Evolutionary conservation across 768 basidiomycete genomes (phyloP).

Genomic region (Melanogaster broomeanus): DNA sequence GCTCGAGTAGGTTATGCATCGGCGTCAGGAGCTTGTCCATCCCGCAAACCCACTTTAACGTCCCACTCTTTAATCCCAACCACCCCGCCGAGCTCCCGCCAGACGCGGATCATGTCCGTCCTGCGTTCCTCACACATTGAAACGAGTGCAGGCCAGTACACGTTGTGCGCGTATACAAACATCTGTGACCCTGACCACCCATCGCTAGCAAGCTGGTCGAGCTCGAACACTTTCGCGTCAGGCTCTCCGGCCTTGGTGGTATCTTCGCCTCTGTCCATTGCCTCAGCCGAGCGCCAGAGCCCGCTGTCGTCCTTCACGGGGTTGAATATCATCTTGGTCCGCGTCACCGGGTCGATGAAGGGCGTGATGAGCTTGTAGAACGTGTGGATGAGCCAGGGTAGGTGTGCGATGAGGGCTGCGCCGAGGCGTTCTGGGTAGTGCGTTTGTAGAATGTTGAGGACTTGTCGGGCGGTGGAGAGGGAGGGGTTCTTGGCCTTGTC

Average conservation of each 20-base stretch:
- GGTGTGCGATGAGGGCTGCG: slow-evolving; percentile 68
- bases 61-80: slow-evolving; percentile 82
- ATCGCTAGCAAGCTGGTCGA: slow-evolving; percentile 69
- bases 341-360: slow-evolving; percentile 83
- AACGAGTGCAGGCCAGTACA: slow-evolving; percentile 73
- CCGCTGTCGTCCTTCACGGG: slow-evolving; percentile 39
- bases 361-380: slow-evolving; percentile 81
- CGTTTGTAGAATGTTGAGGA: slow-evolving; percentile 69
- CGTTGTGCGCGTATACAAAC: slow-evolving; percentile 73
- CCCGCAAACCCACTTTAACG: slow-evolving; percentile 48
- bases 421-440: slow-evolving; percentile 91
- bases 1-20: slow-evolving; percentile 8
- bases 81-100: slow-evolving; percentile 66
- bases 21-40: slow-evolving; percentile 3
- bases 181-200: slow-evolving; percentile 68
- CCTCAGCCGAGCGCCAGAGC: slow-evolving; percentile 27
- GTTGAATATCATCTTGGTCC: slow-evolving; percentile 75
- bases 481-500: slow-evolving; percentile 65
- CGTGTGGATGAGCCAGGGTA: slow-evolving; percentile 74
- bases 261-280: slow-evolving; percentile 15
- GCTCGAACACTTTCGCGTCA: slow-evolving; percentile 50
- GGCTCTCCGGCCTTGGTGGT: slow-evolving; percentile 44
- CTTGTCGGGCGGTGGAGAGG: slow-evolving; percentile 37
- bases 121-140: slow-evolving; percentile 53
- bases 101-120: slow-evolving; percentile 53